Evolutionary conservation across 768 basidiomycete species (phyloP), one percentile per base, ranked within the genome.

Genomic region (Guyanaporus albipodus): DNA sequence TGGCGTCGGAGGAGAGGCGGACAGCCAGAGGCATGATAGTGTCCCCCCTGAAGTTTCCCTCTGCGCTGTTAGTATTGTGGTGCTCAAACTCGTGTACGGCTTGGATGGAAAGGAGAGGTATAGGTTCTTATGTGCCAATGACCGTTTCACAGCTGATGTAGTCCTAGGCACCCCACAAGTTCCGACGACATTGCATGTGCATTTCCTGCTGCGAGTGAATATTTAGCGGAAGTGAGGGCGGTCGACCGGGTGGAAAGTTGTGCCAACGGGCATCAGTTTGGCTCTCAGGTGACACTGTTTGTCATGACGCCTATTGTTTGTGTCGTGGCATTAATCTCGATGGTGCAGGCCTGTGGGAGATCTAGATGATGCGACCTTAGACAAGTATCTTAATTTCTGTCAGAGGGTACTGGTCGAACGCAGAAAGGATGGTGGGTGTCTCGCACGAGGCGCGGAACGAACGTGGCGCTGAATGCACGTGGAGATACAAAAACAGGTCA

Each of bases 11-110:
- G 57, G 58, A 12, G 78, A 79, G 53, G 69, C 70, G 14, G 68
- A 66, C 37, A 61, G 67, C 19, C 79, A 82, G 60, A 74, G 71
- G 44, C 72, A 75, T 44, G 87, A 89, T 63, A 81, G 77, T 53
- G 74, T 77, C 23, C 80, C 87, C 6, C 76, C 83, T 9, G 91
- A 93, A 59, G 68, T 85, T 39, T 75, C 76, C 3, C 67, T 90
- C 19, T 61, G 79, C 35, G 80, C 77, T 2, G 72, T 71, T 12
- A 76, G 77, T 38, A 73, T 92, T 11, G 73, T 91, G 10, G 81
- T 83, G 28, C 71, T 93, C 56, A 94, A 93, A 69, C 74, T 95
- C 74, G 77, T 83, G 21, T 93, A 93, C 57, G 93, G 91, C 1
- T 60, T 93, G 23, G 91, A 93, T 61, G 88, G 82, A 23, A 70